Evolutionary conservation across 495 filamentous ascomycete genomes (phyloP).

Genomic region (Aspergillus haitiensis): DNA sequence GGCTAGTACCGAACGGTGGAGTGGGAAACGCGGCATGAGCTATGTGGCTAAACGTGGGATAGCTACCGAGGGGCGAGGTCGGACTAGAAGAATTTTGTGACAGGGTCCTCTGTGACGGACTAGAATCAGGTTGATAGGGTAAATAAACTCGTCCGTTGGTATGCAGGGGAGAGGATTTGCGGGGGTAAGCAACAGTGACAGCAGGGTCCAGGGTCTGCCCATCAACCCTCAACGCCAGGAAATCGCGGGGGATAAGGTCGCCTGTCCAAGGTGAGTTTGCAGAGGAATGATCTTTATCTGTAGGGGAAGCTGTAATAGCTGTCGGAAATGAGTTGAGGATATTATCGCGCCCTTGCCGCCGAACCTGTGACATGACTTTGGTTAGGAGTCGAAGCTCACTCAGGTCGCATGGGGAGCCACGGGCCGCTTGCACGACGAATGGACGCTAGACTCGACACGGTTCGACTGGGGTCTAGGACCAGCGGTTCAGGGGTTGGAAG

Average conservation of each 20-base stretch:
- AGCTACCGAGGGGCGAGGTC: conserved; percentile 28
- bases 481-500: conserved; percentile 21
- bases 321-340: conserved; percentile 19
- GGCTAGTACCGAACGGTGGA: conserved; percentile 29
- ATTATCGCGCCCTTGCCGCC: conserved; percentile 36
- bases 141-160: conserved; percentile 35
- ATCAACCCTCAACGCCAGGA: conserved; percentile 35
- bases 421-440: conserved; percentile 16
- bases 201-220: conserved; percentile 28
- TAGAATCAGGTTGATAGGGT: conserved; percentile 25
- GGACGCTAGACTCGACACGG: conserved; percentile 21
- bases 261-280: conserved; percentile 17
- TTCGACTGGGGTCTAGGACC: conserved; percentile 18
- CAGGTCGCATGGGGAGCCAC: conserved; percentile 17
- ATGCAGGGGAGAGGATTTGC: conserved; percentile 39
- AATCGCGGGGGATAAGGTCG: conserved; percentile 37
- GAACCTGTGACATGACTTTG: conserved; percentile 45
- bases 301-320: conserved; percentile 14
- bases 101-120: conserved; percentile 33
- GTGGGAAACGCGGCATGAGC: conserved; percentile 38
- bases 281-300: conserved; percentile 23
- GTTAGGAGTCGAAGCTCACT: conserved; percentile 30
- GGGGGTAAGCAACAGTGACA: conserved; percentile 30
- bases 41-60: conserved; percentile 27
- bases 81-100: conserved; percentile 33